phyloP scores from a whole-genome alignment of 768 basidiomycete genomes.

The Russula lepida region DNA sequence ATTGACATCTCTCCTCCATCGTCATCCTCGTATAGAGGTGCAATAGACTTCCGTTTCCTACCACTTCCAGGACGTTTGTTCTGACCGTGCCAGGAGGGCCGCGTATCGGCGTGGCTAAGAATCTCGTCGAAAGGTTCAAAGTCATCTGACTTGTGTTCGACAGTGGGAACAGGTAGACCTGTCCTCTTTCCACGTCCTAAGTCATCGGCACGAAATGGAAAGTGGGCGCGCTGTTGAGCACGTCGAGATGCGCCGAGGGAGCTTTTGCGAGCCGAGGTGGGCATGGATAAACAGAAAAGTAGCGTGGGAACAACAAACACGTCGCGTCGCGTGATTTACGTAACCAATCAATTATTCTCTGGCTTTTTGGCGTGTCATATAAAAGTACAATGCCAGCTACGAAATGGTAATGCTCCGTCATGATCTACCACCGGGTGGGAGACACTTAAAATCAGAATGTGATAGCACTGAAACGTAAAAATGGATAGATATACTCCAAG shows the following conservation, averaged over 20 bases:
- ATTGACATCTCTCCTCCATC: constrained; percentile 67
- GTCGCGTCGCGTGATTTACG: constrained; percentile 2
- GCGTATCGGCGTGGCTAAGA: constrained; percentile 57
- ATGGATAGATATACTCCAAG: background rate
- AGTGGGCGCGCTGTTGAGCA: constrained; percentile 55
- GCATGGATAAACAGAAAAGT: constrained; percentile 23
- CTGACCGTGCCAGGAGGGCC: constrained; percentile 52
- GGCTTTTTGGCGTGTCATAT: background rate
- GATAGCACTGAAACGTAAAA: background rate
- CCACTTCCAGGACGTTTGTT: constrained; percentile 24
- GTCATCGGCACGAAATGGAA: constrained; percentile 74
- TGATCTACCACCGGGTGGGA: background rate
- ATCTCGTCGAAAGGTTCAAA: constrained; percentile 77
- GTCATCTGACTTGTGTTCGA: constrained; percentile 69
- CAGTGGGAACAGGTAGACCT: constrained; percentile 56
- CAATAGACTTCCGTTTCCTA: constrained; percentile 36
- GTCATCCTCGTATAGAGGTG: constrained; percentile 24
- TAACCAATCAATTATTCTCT: background rate
- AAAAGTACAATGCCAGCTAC: constrained; percentile 15
- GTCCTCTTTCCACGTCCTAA: constrained; percentile 74
- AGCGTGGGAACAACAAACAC: constrained; percentile 20
- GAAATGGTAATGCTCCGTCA: background rate
- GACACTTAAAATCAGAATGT: background rate
- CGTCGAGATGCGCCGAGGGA: constrained; percentile 40
- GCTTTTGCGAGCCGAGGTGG: constrained; percentile 30